Evolutionary conservation across 2,329 filamentous ascomycete species (phyloP).

Genomic region (Ascocoryne sarcoides): DNA sequence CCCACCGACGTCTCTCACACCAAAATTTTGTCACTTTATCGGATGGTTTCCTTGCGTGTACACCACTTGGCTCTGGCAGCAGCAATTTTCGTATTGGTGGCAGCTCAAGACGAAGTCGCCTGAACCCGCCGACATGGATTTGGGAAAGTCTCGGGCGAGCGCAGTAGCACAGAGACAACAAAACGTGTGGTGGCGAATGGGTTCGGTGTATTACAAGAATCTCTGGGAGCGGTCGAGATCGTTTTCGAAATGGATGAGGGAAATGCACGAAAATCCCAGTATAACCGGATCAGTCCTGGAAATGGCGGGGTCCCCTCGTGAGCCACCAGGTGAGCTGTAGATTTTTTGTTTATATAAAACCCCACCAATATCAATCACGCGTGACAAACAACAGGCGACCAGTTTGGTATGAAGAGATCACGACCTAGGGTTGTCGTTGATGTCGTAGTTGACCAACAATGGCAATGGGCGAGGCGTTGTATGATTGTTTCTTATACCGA

Average conservation of each 20-base stretch:
- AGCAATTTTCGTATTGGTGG: conserved; percentile 12
- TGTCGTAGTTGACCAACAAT: too few species aligned
- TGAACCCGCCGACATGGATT: conserved; percentile 22
- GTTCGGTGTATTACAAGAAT: conserved; percentile 3
- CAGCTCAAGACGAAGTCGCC: conserved; percentile 20
- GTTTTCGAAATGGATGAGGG: conserved; percentile 2
- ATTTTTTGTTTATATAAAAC: conserved; percentile 17
- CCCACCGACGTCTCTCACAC: conserved; percentile 7
- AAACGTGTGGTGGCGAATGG: conserved; percentile 12
- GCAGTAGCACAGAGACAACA: conserved; percentile 15
- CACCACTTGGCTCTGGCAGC: conserved; percentile 5
- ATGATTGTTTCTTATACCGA: too few species aligned
- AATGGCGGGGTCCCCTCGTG: conserved; percentile 1
- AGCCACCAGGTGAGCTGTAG: conserved; percentile 7
- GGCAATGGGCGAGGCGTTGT: too few species aligned
- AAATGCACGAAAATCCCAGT: conserved; percentile 4
- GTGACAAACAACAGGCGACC: neutral
- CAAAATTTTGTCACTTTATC: conserved; percentile 13
- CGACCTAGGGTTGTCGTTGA: too few species aligned
- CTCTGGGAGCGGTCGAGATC: conserved; percentile 1
- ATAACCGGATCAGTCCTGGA: conserved; percentile 6
- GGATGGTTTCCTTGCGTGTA: conserved; percentile 11
- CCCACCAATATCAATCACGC: conserved; percentile 5
- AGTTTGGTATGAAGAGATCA: too few species aligned
- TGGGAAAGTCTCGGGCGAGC: conserved; percentile 19